phyloP scores from a whole-genome alignment of 2,329 filamentous ascomycete species.

The Canariomyces notabilis region DNA sequence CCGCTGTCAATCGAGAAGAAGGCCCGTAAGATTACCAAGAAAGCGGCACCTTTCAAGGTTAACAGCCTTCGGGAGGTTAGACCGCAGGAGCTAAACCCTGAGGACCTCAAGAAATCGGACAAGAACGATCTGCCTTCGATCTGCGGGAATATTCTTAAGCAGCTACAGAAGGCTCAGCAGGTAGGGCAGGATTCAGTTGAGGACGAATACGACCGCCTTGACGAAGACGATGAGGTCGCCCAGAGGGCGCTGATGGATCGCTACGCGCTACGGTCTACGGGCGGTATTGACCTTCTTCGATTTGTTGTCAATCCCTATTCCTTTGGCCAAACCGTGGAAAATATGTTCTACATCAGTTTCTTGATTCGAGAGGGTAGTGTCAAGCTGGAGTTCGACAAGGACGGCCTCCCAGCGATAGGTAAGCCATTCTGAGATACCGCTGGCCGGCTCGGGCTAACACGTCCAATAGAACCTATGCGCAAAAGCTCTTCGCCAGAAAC shows the following conservation, averaged over 20 bases:
- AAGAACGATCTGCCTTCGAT: constrained; percentile 74
- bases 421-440: constrained; percentile 36
- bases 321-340: constrained; percentile 93
- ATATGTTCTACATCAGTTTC: constrained; percentile 95
- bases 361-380: constrained; percentile 81
- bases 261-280: constrained; percentile 60
- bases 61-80: constrained; percentile 65
- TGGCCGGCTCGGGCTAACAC: constrained; percentile 30
- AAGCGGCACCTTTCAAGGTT: constrained; percentile 64
- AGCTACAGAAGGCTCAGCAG: constrained; percentile 48
- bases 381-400: constrained; percentile 66
- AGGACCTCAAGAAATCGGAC: constrained; percentile 70
- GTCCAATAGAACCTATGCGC: constrained; percentile 38
- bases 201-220: constrained; percentile 33
- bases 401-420: constrained; percentile 76
- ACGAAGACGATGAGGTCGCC: constrained; percentile 44
- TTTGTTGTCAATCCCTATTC: constrained; percentile 87
- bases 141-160: constrained; percentile 67
- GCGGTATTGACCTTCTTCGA: constrained; percentile 72
- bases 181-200: constrained; percentile 43
- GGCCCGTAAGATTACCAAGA: constrained; percentile 62
- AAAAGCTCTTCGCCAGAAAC: constrained; percentile 39
- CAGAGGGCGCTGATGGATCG: constrained; percentile 54
- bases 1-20: constrained; percentile 88
- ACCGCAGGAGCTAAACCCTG: constrained; percentile 70